phyloP scores from a whole-genome alignment of 768 basidiomycete genomes.

The Lactarius deliciosus region DNA sequence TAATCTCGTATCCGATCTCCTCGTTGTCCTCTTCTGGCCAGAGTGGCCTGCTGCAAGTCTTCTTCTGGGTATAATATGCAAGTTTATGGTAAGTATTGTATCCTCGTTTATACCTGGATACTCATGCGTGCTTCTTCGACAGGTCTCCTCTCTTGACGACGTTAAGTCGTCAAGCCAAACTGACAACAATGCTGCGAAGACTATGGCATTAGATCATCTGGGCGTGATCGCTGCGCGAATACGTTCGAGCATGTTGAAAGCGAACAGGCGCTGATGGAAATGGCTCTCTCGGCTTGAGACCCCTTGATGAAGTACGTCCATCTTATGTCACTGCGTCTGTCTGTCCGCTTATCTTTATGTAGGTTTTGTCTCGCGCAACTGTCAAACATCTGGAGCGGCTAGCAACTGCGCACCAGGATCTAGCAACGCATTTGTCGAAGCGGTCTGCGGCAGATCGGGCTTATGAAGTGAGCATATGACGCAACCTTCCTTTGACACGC shows the following conservation, averaged over 20 bases:
- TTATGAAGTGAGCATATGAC: slow-evolving; percentile 59
- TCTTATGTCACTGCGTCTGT: slow-evolving; percentile 1
- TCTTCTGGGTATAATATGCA: slow-evolving; percentile 75
- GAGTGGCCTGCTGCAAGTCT: slow-evolving; percentile 96
- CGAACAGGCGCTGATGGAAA: slow-evolving; percentile 38
- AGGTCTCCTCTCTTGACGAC: slow-evolving; percentile 86
- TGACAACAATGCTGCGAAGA: slow-evolving; percentile 85
- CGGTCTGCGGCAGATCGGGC: slow-evolving; percentile 77
- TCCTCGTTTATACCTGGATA: not conserved
- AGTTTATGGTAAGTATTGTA: slow-evolving; percentile 67
- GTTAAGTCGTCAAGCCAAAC: slow-evolving; percentile 59
- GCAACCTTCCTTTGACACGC: slow-evolving; percentile 9
- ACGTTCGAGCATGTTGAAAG: slow-evolving; percentile 52
- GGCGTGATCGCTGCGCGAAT: slow-evolving; percentile 89
- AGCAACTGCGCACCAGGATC: slow-evolving; percentile 59
- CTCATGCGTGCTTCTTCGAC: not conserved
- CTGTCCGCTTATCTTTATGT: slow-evolving; percentile 4
- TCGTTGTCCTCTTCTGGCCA: slow-evolving; percentile 88
- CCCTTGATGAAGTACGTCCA: slow-evolving; percentile 69
- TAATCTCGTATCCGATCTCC: slow-evolving; percentile 82
- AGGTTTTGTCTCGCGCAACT: slow-evolving; percentile 58
- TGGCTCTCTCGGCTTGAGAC: slow-evolving; percentile 44
- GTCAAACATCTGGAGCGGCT: slow-evolving; percentile 56
- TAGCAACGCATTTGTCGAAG: slow-evolving; percentile 66
- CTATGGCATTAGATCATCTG: slow-evolving; percentile 88